Percentiles rank a stretch among this genome's conserved stretches.
phyloP scores from a whole-genome alignment of 495 filamentous ascomycete genomes.

The Xylaria telfairii region DNA sequence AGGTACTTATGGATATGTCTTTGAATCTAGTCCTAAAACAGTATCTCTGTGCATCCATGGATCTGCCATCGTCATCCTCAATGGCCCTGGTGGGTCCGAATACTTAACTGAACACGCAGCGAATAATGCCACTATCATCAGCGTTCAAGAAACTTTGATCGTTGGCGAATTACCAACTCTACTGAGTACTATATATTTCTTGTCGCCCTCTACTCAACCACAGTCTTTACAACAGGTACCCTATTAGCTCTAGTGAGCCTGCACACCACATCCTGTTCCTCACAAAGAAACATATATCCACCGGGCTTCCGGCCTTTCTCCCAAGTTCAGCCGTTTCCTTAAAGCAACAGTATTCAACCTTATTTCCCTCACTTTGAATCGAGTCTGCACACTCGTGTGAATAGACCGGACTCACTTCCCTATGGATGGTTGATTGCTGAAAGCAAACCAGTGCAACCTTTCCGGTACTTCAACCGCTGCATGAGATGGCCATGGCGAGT shows the following conservation, averaged over 20 bases:
- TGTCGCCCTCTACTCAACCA: background rate
- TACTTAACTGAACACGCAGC: conserved; percentile 18
- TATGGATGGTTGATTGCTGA: conserved; percentile 8
- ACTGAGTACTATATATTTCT: too few species aligned
- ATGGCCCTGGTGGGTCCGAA: conserved; percentile 6
- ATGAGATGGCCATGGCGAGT: conserved; percentile 39
- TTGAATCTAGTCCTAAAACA: conserved; percentile 6
- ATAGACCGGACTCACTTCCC: background rate
- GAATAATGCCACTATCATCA: conserved; percentile 9
- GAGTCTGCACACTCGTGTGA: background rate
- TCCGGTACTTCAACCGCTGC: background rate
- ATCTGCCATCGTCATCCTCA: conserved; percentile 20
- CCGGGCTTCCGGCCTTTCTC: background rate
- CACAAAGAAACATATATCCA: background rate
- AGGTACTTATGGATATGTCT: background rate
- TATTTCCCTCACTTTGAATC: background rate
- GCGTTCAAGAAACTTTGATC: background rate
- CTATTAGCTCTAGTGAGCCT: background rate
- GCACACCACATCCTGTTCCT: background rate
- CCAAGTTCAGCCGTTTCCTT: background rate
- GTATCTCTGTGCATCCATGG: background rate
- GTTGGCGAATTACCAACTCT: background rate
- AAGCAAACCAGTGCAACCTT: background rate
- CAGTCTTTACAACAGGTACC: background rate
- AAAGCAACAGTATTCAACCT: background rate